These are phyloP conservation scores for Paraglomus brasilianum DNA, from an alignment of 192 early-diverging fungal genomes.

Conservation along the genomic window DNA sequence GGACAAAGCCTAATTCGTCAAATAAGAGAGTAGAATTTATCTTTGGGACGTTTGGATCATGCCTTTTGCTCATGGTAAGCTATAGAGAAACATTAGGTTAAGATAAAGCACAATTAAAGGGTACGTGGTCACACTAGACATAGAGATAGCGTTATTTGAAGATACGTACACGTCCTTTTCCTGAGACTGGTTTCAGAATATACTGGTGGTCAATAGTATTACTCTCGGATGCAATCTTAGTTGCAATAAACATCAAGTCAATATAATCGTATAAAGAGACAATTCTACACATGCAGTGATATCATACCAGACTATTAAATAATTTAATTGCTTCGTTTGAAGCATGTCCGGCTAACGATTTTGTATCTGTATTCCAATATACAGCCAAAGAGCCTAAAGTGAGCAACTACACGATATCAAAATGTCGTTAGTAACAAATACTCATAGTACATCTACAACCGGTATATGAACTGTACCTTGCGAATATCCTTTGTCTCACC, in stretches of 20 bases:
- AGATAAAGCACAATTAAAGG: not conserved
- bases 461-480: slow-evolving; percentile 63
- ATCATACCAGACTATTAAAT: slow-evolving; percentile 45
- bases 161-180: slow-evolving; percentile 66
- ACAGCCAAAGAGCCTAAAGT: slow-evolving; percentile 69
- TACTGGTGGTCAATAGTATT: slow-evolving; percentile 71
- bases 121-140: not conserved
- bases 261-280: not conserved
- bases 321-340: slow-evolving; percentile 51
- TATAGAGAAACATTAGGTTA: slow-evolving; percentile 28
- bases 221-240: slow-evolving; percentile 59
- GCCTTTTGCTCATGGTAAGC: slow-evolving; percentile 74
- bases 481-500: slow-evolving; percentile 76
- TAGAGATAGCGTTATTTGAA: too few species aligned
- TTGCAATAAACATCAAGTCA: slow-evolving; percentile 31
- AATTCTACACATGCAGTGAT: not conserved
- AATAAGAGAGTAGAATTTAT: slow-evolving; percentile 73
- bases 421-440: not conserved
- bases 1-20: slow-evolving; percentile 87
- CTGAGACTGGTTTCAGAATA: slow-evolving; percentile 90
- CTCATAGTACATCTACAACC: not conserved
- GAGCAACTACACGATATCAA: slow-evolving; percentile 43
- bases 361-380: slow-evolving; percentile 86
- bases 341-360: slow-evolving; percentile 52
- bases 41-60: slow-evolving; percentile 53